Conservation (phyloP, 345 rosid genomes). For the Citrus cavaleriei region DNA sequence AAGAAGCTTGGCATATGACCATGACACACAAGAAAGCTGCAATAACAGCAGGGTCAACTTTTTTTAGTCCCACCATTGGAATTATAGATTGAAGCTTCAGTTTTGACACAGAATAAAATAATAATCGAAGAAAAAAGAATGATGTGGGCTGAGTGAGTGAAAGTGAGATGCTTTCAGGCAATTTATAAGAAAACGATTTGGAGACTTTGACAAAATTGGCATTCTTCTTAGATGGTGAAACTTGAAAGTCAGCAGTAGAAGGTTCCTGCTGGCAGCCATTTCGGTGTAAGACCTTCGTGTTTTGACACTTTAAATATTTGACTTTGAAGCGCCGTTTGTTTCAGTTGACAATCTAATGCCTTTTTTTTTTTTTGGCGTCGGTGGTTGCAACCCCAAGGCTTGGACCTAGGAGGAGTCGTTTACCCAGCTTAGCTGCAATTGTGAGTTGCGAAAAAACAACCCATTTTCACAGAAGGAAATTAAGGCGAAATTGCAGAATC, state of each 20-base stretch:
- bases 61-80: background rate
- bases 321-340: background rate
- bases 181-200: background rate
- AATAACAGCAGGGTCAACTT: background rate
- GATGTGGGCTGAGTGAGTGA: background rate
- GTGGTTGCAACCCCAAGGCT: background rate
- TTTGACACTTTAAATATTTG: background rate
- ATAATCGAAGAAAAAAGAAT: background rate
- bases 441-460: background rate
- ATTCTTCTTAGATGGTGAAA: background rate
- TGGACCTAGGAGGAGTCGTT: background rate
- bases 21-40: background rate
- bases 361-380: conserved; percentile 11
- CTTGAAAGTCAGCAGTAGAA: conserved; percentile 3
- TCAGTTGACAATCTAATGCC: conserved; percentile 7
- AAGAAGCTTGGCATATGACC: conserved; percentile 3
- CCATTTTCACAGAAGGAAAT: background rate
- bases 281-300: background rate
- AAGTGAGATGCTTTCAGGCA: background rate
- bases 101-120: background rate
- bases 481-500: too few relatives aligned
- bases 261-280: conserved; percentile 13
- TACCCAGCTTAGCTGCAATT: background rate
- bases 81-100: background rate
- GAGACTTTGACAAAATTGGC: background rate